A percentile compares a stretch with the other conserved stretches of the same genome.
Evolutionary conservation across 129 eudicot genomes (phyloP).

Genomic region (Gnaphalium uliginosum): DNA sequence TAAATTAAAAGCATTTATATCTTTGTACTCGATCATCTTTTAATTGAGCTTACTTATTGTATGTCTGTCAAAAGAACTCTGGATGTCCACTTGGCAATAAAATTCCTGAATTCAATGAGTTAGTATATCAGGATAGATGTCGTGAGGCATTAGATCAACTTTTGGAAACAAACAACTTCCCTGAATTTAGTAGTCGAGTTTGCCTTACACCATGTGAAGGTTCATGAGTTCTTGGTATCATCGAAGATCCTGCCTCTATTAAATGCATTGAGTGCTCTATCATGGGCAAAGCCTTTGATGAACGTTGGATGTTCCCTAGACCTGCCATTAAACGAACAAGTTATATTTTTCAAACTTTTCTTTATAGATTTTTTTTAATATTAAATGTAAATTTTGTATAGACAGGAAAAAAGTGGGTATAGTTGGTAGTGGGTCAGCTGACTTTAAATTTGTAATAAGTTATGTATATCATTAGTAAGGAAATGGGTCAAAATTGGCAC

Average conservation of each 20-base stretch:
- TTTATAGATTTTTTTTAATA: too few relatives aligned
- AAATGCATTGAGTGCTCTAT: constrained; percentile 92
- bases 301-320: constrained; percentile 98
- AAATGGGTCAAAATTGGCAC: too few relatives aligned
- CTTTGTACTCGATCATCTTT: too few relatives aligned
- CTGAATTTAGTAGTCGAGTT: constrained; percentile 98
- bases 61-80: too few relatives aligned
- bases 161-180: constrained; percentile 93
- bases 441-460: too few relatives aligned
- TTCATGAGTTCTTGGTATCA: constrained; percentile 96
- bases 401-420: constrained; percentile 87
- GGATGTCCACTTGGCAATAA: too few relatives aligned
- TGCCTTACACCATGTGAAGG: too few relatives aligned
- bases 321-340: constrained; percentile 71
- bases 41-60: too few relatives aligned
- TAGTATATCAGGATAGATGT: constrained; percentile 97
- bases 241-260: constrained; percentile 91
- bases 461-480: too few relatives aligned
- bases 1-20: too few relatives aligned
- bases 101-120: constrained; percentile 88
- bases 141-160: constrained; percentile 95
- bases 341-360: too few relatives aligned
- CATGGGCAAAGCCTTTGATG: constrained; percentile 92
- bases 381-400: constrained; percentile 37
- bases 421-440: constrained; percentile 97